A percentile compares a stretch with the other conserved stretches of the same genome.
Evolutionary conservation across 805 yeast species (phyloP).

Genomic region (Isabelozyma heimii): DNA sequence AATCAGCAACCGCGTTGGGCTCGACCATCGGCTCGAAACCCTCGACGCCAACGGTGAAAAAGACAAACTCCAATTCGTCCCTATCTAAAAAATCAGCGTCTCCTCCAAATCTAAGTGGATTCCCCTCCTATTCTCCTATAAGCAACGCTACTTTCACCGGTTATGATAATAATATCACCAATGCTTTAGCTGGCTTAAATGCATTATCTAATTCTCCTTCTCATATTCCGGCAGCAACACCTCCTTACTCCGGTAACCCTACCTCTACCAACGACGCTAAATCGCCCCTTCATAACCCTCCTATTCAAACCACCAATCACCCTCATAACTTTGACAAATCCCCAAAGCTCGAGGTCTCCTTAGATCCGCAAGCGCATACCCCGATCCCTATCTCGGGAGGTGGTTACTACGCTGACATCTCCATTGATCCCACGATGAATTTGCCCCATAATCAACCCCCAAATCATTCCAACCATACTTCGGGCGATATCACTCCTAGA

Average conservation of each 20-base stretch:
- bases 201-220: slow-evolving; percentile 37
- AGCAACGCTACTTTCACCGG: slow-evolving; percentile 37
- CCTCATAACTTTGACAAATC: slow-evolving; percentile 14
- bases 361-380: slow-evolving; percentile 31
- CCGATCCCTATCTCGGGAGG: slow-evolving; percentile 24
- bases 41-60: background rate
- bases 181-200: slow-evolving; percentile 44
- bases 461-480: slow-evolving; percentile 16
- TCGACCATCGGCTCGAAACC: background rate
- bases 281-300: background rate
- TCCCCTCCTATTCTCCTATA: slow-evolving; percentile 33
- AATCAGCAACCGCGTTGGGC: slow-evolving; percentile 26
- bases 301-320: slow-evolving; percentile 2
- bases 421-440: slow-evolving; percentile 45
- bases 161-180: slow-evolving; percentile 37
- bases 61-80: slow-evolving; percentile 1
- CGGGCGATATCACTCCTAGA: slow-evolving; percentile 22
- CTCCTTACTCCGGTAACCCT: slow-evolving; percentile 10
- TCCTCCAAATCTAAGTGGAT: slow-evolving; percentile 8
- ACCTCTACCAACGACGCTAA: slow-evolving; percentile 18
- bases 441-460: slow-evolving; percentile 41
- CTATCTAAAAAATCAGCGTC: slow-evolving; percentile 9
- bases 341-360: slow-evolving; percentile 22
- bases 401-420: slow-evolving; percentile 43
- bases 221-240: slow-evolving; percentile 24